These are phyloP conservation scores for Eucalyptus curtisii DNA, from an alignment of 345 rosid species.

Conservation along the genomic window DNA sequence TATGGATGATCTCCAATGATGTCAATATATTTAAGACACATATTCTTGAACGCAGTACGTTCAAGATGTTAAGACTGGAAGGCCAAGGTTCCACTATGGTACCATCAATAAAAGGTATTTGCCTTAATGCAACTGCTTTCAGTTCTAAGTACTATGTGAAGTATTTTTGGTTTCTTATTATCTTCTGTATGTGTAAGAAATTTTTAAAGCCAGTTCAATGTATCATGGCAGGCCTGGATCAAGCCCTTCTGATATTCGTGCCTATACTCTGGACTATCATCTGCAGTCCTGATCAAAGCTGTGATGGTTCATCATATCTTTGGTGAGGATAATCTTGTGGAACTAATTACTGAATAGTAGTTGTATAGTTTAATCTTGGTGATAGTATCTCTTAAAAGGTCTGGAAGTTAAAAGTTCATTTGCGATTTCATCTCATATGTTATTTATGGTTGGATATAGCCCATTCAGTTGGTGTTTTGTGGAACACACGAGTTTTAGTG, in stretches of 20 bases:
- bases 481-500: neutral
- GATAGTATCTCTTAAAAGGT: neutral
- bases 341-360: neutral
- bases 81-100: constrained; percentile 75
- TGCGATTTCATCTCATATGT: neutral
- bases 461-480: neutral
- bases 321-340: neutral
- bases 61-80: constrained; percentile 67
- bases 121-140: neutral
- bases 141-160: neutral
- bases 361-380: neutral
- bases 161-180: neutral
- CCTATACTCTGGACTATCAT: constrained; percentile 73
- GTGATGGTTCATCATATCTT: neutral
- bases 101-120: constrained; percentile 75
- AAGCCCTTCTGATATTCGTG: constrained; percentile 76
- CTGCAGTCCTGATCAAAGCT: constrained; percentile 33
- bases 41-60: constrained; percentile 40
- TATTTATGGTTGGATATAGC: neutral
- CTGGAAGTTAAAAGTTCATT: neutral
- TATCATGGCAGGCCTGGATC: constrained; percentile 71
- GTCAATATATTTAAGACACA: neutral
- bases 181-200: neutral
- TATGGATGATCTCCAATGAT: neutral
- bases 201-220: neutral